Conservation (phyloP, 306 rosid species). For the Coriaria nepalensis region DNA sequence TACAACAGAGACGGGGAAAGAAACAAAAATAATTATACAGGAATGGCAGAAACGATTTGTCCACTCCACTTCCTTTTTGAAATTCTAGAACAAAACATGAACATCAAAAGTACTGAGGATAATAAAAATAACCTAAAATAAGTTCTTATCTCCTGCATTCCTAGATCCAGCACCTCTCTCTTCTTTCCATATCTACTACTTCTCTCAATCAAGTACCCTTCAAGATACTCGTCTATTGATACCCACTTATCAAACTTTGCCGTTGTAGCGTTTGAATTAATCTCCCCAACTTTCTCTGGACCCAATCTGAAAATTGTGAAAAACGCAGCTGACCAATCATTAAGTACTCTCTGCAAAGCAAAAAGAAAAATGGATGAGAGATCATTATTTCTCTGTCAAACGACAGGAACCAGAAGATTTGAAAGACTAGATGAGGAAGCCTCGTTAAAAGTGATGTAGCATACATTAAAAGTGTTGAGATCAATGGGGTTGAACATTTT, state of each 20-base stretch:
- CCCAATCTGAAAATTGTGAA: slow-evolving; percentile 71
- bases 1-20: no score
- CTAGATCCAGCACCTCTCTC: slow-evolving; percentile 88
- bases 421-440: no score
- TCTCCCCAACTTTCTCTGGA: slow-evolving; percentile 38
- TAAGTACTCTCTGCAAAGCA: slow-evolving; percentile 65
- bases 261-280: slow-evolving; percentile 23
- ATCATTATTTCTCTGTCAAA: no score
- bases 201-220: slow-evolving; percentile 86
- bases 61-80: slow-evolving; percentile 68
- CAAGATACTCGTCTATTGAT: slow-evolving; percentile 87
- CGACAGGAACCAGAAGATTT: no score
- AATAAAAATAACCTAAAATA: slow-evolving; percentile 90
- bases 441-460: no score
- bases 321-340: slow-evolving; percentile 86
- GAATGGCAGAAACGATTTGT: slow-evolving; percentile 58
- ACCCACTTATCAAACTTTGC: slow-evolving; percentile 50
- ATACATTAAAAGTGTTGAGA: slow-evolving; percentile 45
- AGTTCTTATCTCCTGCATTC: slow-evolving; percentile 96
- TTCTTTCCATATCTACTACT: slow-evolving; percentile 92
- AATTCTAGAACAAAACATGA: slow-evolving; percentile 98
- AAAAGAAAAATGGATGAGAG: no score
- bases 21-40: slow-evolving; percentile 28
- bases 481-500: slow-evolving; percentile 94
- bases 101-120: slow-evolving; percentile 69